Conservation (phyloP, 805 yeast genomes). For the Yarrowia hollandica region DNA sequence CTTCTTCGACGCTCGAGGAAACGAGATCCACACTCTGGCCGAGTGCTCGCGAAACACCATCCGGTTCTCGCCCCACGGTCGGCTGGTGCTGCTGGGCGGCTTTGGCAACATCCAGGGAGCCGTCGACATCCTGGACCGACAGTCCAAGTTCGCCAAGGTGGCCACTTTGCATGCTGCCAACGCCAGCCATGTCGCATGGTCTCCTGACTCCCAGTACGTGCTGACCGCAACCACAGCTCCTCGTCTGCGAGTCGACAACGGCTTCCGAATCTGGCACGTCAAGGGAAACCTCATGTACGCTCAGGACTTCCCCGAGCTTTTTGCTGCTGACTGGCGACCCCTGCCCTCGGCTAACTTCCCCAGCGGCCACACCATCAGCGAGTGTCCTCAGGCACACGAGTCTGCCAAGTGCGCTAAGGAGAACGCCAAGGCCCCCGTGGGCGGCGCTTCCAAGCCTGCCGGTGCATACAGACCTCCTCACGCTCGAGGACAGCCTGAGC, state of each 20-base stretch:
- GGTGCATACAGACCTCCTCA: conserved; percentile 98
- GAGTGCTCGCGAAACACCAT: conserved; percentile 88
- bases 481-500: conserved; percentile 54
- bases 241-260: conserved; percentile 93
- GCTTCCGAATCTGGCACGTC: conserved; percentile 90
- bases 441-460: conserved; percentile 56
- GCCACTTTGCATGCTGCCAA: conserved; percentile 86
- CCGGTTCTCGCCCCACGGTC: conserved; percentile 89
- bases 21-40: conserved; percentile 77
- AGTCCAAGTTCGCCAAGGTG: conserved; percentile 75
- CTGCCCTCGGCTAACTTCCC: conserved; percentile 57
- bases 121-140: conserved; percentile 92
- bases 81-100: conserved; percentile 89
- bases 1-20: conserved; percentile 92
- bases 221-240: conserved; percentile 97
- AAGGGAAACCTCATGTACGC: conserved; percentile 76
- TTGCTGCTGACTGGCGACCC: conserved; percentile 83
- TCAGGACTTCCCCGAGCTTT: conserved; percentile 79
- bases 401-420: conserved; percentile 48
- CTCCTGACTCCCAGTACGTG: conserved; percentile 92
- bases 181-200: conserved; percentile 96
- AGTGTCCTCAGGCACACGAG: conserved; percentile 66
- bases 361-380: conserved; percentile 44
- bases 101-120: conserved; percentile 97
- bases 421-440: conserved; percentile 38